phyloP scores from a whole-genome alignment of 1,284 basidiomycete species.

The Apiotrichum domesticum region DNA sequence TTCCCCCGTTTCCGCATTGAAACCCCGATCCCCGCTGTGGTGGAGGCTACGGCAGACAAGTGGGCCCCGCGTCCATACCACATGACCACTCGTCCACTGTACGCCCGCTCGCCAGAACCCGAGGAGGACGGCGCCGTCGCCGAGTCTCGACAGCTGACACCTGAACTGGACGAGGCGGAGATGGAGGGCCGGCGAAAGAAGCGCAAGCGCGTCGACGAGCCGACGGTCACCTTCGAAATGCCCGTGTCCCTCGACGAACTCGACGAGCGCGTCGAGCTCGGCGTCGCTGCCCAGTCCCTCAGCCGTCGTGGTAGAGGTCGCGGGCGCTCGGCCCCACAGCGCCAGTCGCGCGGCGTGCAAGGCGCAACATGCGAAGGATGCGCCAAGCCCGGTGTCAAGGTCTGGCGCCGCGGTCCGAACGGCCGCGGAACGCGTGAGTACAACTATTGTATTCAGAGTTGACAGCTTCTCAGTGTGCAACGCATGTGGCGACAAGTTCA shows the following conservation, averaged over 20 bases:
- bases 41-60: constrained; percentile 32
- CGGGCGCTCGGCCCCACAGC: not conserved
- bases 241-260: constrained; percentile 38
- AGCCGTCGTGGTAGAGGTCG: constrained; percentile 1
- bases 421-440: constrained; percentile 38
- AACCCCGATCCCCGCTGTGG: constrained; percentile 15
- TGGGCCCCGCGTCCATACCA: constrained; percentile 37
- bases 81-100: constrained; percentile 36
- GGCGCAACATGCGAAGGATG: constrained; percentile 40
- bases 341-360: constrained; percentile 10
- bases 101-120: constrained; percentile 15
- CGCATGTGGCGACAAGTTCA: constrained; percentile 37
- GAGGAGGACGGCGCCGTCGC: constrained; percentile 10
- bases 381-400: constrained; percentile 26
- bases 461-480: constrained; percentile 33
- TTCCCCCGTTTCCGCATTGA: constrained; percentile 27
- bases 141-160: constrained; percentile 9
- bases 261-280: constrained; percentile 38
- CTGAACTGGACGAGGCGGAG: constrained; percentile 9
- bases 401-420: constrained; percentile 40
- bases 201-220: constrained; percentile 22
- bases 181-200: constrained; percentile 4
- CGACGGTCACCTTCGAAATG: constrained; percentile 39
- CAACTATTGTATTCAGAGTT: not conserved
- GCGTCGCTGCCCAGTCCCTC: constrained; percentile 15